phyloP scores from a whole-genome alignment of 2,329 filamentous ascomycete species.

The Periconia sp. region DNA sequence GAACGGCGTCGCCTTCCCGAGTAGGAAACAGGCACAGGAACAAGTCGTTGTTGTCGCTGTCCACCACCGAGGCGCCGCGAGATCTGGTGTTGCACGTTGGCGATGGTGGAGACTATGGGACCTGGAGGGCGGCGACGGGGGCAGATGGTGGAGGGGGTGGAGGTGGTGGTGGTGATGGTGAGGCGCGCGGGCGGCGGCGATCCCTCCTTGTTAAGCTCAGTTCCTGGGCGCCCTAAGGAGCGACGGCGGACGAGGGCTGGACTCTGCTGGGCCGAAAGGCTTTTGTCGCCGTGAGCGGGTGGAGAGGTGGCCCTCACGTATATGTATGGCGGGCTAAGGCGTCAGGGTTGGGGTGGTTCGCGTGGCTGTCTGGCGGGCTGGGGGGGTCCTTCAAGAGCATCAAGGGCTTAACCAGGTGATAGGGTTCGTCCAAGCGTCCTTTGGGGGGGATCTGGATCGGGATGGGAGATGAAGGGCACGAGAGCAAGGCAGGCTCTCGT shows the following conservation, averaged over 20 bases:
- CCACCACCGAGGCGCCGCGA: conserved; percentile 33
- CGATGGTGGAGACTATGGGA: conserved; percentile 25
- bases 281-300: conserved; percentile 46
- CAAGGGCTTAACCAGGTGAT: conserved; percentile 48
- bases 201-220: conserved; percentile 58
- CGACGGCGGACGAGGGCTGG: conserved; percentile 55
- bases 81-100: conserved; percentile 44
- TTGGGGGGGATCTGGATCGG: conserved; percentile 48
- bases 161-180: conserved; percentile 40
- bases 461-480: conserved; percentile 43
- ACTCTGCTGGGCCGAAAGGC: conserved; percentile 48
- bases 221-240: conserved; percentile 51
- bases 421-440: conserved; percentile 50
- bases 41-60: conserved; percentile 21
- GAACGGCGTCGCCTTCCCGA: conserved; percentile 33
- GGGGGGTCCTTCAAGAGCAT: conserved; percentile 28
- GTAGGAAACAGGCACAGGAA: conserved; percentile 26
- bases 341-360: conserved; percentile 47
- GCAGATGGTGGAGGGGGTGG: conserved; percentile 21
- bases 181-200: conserved; percentile 51
- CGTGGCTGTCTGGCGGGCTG: conserved; percentile 51
- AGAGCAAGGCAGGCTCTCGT: conserved; percentile 42
- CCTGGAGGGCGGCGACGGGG: conserved; percentile 16
- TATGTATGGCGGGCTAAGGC: conserved; percentile 51
- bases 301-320: conserved; percentile 49